These are phyloP conservation scores for Debaryomyces nepalensis DNA, from an alignment of 1,139 yeast species.

Conservation along the genomic window DNA sequence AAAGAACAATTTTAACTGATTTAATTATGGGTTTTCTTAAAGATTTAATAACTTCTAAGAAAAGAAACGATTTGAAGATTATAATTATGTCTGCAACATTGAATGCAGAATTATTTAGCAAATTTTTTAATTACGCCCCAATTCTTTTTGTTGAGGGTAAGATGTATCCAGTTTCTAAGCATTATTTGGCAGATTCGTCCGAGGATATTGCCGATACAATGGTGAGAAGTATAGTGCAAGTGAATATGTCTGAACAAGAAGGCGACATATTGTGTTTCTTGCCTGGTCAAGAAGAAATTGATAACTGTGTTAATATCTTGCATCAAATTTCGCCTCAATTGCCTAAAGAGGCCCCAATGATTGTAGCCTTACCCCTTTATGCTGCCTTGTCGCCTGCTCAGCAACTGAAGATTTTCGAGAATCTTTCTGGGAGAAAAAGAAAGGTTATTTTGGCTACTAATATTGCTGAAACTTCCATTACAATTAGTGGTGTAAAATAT, in stretches of 20 bases:
- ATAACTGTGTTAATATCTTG: conserved; percentile 72
- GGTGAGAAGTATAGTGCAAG: conserved; percentile 74
- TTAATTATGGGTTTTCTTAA: conserved; percentile 86
- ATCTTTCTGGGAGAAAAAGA: conserved; percentile 62
- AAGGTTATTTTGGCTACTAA: conserved; percentile 91
- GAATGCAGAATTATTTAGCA: conserved; percentile 87
- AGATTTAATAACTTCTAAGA: conserved; percentile 52
- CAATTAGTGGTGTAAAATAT: conserved; percentile 93
- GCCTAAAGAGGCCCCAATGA: conserved; percentile 74
- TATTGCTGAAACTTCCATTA: conserved; percentile 96
- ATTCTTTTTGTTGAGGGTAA: conserved; percentile 88
- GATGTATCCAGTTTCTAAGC: conserved; percentile 79
- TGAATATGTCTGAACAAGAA: conserved; percentile 74
- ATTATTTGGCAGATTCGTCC: conserved; percentile 56
- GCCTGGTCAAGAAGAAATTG: conserved; percentile 98
- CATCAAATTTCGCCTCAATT: conserved; percentile 64
- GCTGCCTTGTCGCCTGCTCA: conserved; percentile 89
- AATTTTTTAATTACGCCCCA: conserved; percentile 78
- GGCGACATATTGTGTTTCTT: conserved; percentile 92
- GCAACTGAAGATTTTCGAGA: conserved; percentile 77
- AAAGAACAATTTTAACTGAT: conserved; percentile 91
- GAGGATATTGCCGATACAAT: conserved; percentile 86
- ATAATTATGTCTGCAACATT: conserved; percentile 94
- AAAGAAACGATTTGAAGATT: conserved; percentile 60
- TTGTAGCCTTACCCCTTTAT: conserved; percentile 82